A percentile compares a stretch with the other conserved stretches of the same genome.
These are phyloP conservation scores for Volvox carteri DNA, from an alignment of 163 green algal species.

Conservation along the genomic window DNA sequence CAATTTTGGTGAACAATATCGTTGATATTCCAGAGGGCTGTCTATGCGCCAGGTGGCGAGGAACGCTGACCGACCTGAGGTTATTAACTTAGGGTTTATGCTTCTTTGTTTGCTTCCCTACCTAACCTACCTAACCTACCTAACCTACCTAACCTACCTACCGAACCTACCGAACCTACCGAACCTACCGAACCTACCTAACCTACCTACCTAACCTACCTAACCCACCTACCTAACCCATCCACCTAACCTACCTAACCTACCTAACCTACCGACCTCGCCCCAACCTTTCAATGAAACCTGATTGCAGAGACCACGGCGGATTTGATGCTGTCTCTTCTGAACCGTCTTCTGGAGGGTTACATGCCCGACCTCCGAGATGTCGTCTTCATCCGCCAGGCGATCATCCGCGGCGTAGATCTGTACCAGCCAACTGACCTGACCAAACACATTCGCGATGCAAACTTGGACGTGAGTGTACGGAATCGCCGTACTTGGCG, in stretches of 20 bases:
- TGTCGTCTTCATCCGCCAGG: conserved; percentile 36
- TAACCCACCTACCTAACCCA: background rate
- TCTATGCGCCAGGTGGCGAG: no score
- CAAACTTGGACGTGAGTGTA: conserved; percentile 45
- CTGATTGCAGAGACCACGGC: conserved; percentile 28
- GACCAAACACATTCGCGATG: background rate
- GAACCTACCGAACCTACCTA: no score
- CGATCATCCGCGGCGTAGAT: background rate
- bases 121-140: no score
- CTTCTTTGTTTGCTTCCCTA: no score
- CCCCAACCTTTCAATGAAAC: background rate
- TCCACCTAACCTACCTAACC: background rate
- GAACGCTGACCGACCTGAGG: no score
- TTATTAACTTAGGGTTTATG: no score
- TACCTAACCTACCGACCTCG: background rate
- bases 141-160: no score
- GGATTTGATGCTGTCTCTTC: conserved; percentile 33
- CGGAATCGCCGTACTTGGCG: no score
- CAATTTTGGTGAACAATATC: no score
- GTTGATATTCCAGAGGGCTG: no score
- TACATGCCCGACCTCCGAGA: conserved; percentile 10
- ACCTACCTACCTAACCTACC: no score
- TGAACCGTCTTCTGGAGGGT: conserved; percentile 26
- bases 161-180: no score
- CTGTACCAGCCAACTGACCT: conserved; percentile 26